phyloP scores from a whole-genome alignment of 2,329 filamentous ascomycete species.

The Madurella mycetomatis region DNA sequence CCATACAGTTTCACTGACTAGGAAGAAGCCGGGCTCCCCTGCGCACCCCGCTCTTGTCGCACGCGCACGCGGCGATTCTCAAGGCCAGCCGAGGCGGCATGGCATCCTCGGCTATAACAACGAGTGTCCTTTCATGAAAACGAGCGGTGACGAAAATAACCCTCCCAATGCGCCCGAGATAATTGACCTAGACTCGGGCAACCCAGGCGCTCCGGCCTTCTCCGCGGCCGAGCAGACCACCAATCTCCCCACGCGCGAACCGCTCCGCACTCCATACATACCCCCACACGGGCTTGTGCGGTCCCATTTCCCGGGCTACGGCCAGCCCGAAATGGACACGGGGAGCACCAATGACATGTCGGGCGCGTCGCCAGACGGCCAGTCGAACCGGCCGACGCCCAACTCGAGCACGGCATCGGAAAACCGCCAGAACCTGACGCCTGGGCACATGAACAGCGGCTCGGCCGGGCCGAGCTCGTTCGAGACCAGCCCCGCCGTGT shows the following conservation, averaged over 20 bases:
- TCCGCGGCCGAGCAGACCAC: conserved; percentile 14
- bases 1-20: conserved; percentile 15
- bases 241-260: conserved; percentile 21
- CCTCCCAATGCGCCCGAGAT: conserved; percentile 37
- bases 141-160: conserved; percentile 38
- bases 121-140: conserved; percentile 42
- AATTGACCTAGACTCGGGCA: conserved; percentile 34
- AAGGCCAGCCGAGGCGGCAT: not conserved
- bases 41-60: not conserved
- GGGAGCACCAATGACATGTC: conserved; percentile 45
- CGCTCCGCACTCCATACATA: conserved; percentile 15
- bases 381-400: conserved; percentile 54
- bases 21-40: conserved; percentile 18
- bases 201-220: conserved; percentile 25
- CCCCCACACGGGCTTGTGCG: conserved; percentile 16
- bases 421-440: conserved; percentile 26
- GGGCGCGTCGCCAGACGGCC: conserved; percentile 43
- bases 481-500: conserved; percentile 47
- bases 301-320: conserved; percentile 30
- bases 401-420: conserved; percentile 52
- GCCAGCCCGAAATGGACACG: conserved; percentile 38
- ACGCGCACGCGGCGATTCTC: not conserved
- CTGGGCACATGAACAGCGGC: conserved; percentile 32
- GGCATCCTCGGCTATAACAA: conserved; percentile 37
- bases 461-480: conserved; percentile 44